Evolutionary conservation across 2,329 filamentous ascomycete genomes (phyloP).

Genomic region (Cladosporium sp.): DNA sequence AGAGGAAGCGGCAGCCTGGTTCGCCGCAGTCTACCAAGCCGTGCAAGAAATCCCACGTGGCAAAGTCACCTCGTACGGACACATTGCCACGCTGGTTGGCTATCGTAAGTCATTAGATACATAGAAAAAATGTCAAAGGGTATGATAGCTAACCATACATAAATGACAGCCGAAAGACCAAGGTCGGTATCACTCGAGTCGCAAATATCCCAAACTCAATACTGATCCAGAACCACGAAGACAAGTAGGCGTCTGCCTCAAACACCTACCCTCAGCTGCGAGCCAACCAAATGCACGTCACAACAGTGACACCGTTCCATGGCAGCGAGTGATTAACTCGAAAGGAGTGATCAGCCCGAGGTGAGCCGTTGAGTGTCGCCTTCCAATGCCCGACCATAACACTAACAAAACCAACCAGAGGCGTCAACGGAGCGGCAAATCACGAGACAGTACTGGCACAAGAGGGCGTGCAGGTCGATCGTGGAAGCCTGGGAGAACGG

Average conservation of each 20-base stretch:
- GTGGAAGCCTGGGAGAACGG: slow-evolving; percentile 49
- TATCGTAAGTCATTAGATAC: slow-evolving; percentile 58
- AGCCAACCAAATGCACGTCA: slow-evolving; percentile 53
- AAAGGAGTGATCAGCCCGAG: slow-evolving; percentile 84
- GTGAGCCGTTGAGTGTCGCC: slow-evolving; percentile 47
- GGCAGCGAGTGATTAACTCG: slow-evolving; percentile 89
- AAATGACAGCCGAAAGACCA: slow-evolving; percentile 46
- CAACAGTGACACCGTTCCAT: slow-evolving; percentile 79
- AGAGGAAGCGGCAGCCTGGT: slow-evolving; percentile 74
- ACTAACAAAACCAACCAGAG: slow-evolving; percentile 27
- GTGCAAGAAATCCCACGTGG: slow-evolving; percentile 83
- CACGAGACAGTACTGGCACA: slow-evolving; percentile 48
- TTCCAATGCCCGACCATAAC: not conserved
- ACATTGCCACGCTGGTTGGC: slow-evolving; percentile 71
- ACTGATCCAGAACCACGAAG: slow-evolving; percentile 39
- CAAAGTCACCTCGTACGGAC: slow-evolving; percentile 83
- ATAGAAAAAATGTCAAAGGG: not conserved
- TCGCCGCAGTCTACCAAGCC: slow-evolving; percentile 74
- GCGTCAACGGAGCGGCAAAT: slow-evolving; percentile 45
- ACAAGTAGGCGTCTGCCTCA: slow-evolving; percentile 88
- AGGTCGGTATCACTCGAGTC: slow-evolving; percentile 34
- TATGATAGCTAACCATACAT: not conserved
- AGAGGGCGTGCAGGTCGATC: slow-evolving; percentile 51
- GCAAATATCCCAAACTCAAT: not conserved
- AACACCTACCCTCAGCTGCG: slow-evolving; percentile 67